Base-by-base conservation (phyloP, 1,284 basidiomycete species). In the Amylostereum areolatum region DNA sequence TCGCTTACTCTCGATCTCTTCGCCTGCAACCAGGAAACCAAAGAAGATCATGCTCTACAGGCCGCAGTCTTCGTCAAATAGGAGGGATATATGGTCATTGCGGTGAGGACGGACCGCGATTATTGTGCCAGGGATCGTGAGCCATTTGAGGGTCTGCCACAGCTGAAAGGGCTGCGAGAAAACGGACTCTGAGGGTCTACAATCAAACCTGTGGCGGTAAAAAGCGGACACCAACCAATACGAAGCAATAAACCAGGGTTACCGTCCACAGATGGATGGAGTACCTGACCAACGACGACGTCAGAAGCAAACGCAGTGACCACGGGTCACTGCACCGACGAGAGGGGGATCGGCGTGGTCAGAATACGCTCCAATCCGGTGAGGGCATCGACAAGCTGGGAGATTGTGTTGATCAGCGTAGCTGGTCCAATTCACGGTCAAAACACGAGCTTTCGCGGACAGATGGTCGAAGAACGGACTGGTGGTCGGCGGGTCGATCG, bases 271-370 rank as follows among this genome's bases (percentile, higher is more conserved):
- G 64, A 57, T 85, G 83, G 33, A 81, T 68, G 2, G 78, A 78
- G 57, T 85, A 84, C 42, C 81, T 83, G 53, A 43, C 27, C 31
- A 49, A 25, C 48, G 24, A 24, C 18, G 41, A 36, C n/a, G 39
- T 18, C 6, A 32, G 12, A 9, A 33, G 33, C 44, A 43, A 43
- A 27, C 33, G 5, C 8, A 37, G n/a, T n/a, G 18, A 24, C 4
- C 5, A 35, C 32, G 36, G 40, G 41, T 33, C 24, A 5, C 5
- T 12, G 30, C 24, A 55, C 58, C n/a, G 27, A 89, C 73, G 82
- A 86, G 67, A 86, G 89, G 1, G 87, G 88, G 43, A 91, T 88
- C 1, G 87, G 87, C 0, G 85, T 89, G 0, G 86, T 89, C 9
- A 89, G 68, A 54, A 90, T 88, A 40, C 87, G 72, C 60, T 91